These are phyloP conservation scores for Gnaphalium uliginosum DNA, from an alignment of 129 eudicot genomes.

Conservation along the genomic window DNA sequence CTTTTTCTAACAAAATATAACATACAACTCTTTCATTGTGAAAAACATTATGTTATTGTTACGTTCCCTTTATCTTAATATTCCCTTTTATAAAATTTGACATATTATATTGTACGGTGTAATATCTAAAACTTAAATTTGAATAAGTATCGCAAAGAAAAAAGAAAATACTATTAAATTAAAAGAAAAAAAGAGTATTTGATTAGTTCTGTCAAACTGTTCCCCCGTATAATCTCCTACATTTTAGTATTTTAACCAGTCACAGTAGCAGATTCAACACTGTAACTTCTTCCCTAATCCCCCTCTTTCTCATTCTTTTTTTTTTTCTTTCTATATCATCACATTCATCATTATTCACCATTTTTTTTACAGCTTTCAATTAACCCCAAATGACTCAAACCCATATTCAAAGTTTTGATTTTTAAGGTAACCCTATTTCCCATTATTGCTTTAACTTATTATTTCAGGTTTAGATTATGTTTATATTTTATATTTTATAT, in stretches of 20 bases:
- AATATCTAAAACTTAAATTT: no score
- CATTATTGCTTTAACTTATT: constrained; percentile 6
- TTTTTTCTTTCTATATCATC: constrained; percentile 2
- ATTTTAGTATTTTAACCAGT: constrained; percentile 29
- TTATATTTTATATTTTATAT: constrained; percentile 16
- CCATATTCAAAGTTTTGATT: constrained; percentile 24
- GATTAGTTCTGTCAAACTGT: constrained; percentile 33
- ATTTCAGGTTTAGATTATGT: background rate
- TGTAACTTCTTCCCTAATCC: constrained; percentile 40
- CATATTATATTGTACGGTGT: no score
- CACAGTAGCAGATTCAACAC: constrained; percentile 34
- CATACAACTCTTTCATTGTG: no score
- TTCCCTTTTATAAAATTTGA: no score
- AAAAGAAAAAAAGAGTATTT: background rate
- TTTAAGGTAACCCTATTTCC: constrained; percentile 30
- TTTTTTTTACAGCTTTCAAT: background rate
- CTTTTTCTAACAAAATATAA: no score
- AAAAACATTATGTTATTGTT: no score
- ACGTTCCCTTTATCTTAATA: no score
- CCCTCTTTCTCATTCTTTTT: constrained; percentile 19
- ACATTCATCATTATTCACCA: constrained; percentile 2
- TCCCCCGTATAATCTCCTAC: constrained; percentile 37
- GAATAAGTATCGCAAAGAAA: background rate
- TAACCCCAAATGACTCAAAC: constrained; percentile 14
- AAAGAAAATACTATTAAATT: background rate